A percentile compares a stretch with the other conserved stretches of the same genome.
These are phyloP conservation scores for Aureobasidium subglaciale DNA, from an alignment of 2,329 filamentous ascomycete species.

Conservation along the genomic window DNA sequence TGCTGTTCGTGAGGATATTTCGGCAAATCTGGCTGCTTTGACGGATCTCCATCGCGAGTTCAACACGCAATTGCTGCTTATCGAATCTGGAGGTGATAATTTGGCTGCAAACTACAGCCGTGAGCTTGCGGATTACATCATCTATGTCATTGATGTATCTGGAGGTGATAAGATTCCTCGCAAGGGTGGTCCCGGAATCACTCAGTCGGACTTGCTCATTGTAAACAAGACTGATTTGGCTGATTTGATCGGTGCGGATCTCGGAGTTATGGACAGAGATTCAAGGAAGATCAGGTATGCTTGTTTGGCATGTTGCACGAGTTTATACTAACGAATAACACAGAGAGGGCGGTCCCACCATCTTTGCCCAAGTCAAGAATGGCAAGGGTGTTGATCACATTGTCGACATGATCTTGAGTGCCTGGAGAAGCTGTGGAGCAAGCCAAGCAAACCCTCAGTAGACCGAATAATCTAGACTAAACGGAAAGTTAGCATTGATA, in stretches of 20 bases:
- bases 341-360: constrained; percentile 85
- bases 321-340: background rate
- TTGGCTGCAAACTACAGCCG: constrained; percentile 93
- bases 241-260: constrained; percentile 79
- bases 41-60: constrained; percentile 81
- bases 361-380: constrained; percentile 97
- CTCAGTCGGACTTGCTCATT: constrained; percentile 84
- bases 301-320: background rate
- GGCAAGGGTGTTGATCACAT: constrained; percentile 79
- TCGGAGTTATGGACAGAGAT: constrained; percentile 91
- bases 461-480: background rate
- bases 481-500: too few species aligned
- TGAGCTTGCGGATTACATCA: constrained; percentile 93
- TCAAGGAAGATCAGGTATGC: constrained; percentile 68
- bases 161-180: constrained; percentile 94
- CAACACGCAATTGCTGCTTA: constrained; percentile 75
- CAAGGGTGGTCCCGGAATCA: constrained; percentile 95
- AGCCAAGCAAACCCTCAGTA: constrained; percentile 26
- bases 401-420: constrained; percentile 77
- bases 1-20: constrained; percentile 94
- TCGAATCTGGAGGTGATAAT: constrained; percentile 94
- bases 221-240: constrained; percentile 98
- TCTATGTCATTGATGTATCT: constrained; percentile 96
- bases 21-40: constrained; percentile 82
- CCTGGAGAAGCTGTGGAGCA: constrained; percentile 87